phyloP scores from a whole-genome alignment of 169 alveolate species.

The Perkinsus olseni region DNA sequence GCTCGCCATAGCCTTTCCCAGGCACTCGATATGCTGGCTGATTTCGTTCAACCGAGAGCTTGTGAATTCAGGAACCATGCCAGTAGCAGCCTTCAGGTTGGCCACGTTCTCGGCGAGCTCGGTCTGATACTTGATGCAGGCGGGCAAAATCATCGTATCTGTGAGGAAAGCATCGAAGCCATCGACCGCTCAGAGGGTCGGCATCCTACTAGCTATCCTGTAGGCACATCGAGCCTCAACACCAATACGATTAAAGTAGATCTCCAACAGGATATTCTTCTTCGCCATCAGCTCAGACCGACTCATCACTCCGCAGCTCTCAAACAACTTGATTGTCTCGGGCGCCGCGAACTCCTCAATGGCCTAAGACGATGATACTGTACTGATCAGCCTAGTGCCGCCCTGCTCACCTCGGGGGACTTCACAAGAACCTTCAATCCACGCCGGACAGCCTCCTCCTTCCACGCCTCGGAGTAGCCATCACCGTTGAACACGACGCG shows the following conservation, averaged over 20 bases:
- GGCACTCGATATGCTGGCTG: background rate
- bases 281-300: background rate
- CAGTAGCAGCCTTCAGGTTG: background rate
- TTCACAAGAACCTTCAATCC: background rate
- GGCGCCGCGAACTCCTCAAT: background rate
- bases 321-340: background rate
- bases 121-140: background rate
- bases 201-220: background rate
- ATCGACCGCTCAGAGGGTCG: background rate
- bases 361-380: background rate
- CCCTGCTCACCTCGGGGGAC: background rate
- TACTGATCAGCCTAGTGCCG: background rate
- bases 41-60: background rate
- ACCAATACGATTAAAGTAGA: background rate
- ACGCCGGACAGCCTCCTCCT: background rate
- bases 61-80: background rate
- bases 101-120: background rate
- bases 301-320: background rate
- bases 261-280: background rate
- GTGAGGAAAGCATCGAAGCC: background rate
- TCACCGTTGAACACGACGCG: background rate
- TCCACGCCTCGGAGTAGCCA: background rate
- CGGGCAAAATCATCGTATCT: background rate
- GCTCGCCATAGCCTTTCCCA: background rate
- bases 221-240: background rate